phyloP scores from a whole-genome alignment of 2,329 filamentous ascomycete species.

The Sporothrix brasiliensis region DNA sequence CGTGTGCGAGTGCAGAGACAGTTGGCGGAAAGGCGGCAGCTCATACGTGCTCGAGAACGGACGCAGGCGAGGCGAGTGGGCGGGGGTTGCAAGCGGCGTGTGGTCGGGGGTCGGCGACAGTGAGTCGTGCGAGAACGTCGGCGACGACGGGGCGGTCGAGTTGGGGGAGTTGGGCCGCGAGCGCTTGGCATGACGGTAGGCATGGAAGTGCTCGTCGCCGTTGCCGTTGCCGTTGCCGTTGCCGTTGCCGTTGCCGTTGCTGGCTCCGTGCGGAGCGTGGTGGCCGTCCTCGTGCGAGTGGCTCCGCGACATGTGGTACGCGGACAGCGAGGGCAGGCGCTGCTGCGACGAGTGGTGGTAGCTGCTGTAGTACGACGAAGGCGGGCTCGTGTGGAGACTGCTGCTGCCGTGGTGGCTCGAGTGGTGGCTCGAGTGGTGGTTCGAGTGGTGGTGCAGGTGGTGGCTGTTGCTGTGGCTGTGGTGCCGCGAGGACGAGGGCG shows the following conservation, averaged over 20 bases:
- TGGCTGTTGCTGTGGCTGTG: constrained; percentile 49
- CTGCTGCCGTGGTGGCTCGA: constrained; percentile 17
- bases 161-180: constrained; percentile 92
- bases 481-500: constrained; percentile 53
- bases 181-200: constrained; percentile 75
- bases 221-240: constrained; percentile 61
- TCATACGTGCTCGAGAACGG: constrained; percentile 76
- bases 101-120: constrained; percentile 94
- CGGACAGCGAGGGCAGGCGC: constrained; percentile 74
- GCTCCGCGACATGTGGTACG: constrained; percentile 92
- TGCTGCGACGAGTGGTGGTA: constrained; percentile 56
- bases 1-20: constrained; percentile 54
- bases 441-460: constrained; percentile 45
- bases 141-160: constrained; percentile 92
- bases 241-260: constrained; percentile 53
- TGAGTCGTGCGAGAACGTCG: constrained; percentile 94
- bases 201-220: constrained; percentile 74
- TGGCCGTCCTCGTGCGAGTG: constrained; percentile 72
- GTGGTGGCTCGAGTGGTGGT: constrained; percentile 31
- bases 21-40: constrained; percentile 77
- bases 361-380: constrained; percentile 51
- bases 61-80: constrained; percentile 87
- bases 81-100: constrained; percentile 96
- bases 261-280: constrained; percentile 25
- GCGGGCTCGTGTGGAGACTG: constrained; percentile 35